A percentile compares a stretch with the other conserved stretches of the same genome.
phyloP scores from a whole-genome alignment of 352 stramenopile genomes.

The Phytophthora brassicae region DNA sequence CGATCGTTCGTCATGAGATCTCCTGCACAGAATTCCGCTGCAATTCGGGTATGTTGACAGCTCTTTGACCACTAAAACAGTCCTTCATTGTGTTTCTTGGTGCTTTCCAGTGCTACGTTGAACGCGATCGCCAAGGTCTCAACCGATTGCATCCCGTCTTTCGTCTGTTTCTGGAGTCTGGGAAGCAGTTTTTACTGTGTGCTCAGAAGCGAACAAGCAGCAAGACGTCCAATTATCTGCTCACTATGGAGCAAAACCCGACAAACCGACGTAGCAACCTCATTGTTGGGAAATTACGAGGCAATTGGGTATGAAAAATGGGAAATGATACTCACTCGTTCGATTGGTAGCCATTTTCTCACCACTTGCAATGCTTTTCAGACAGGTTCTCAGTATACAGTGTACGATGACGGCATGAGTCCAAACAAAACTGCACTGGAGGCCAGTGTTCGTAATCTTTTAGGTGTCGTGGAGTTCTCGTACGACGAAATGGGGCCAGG shows the following conservation, averaged over 20 bases:
- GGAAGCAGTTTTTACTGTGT: constrained; percentile 51
- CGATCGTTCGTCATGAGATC: constrained; percentile 43
- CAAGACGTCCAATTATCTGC: constrained; percentile 68
- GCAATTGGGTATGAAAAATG: constrained; percentile 47
- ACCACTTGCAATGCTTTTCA: constrained; percentile 6
- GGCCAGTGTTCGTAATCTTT: constrained; percentile 43
- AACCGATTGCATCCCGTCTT: constrained; percentile 59
- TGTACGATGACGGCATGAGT: constrained; percentile 62
- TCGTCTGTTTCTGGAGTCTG: constrained; percentile 54
- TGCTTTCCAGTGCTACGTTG: constrained; percentile 45
- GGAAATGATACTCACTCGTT: not conserved
- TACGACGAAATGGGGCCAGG: constrained; percentile 77
- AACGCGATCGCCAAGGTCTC: constrained; percentile 51
- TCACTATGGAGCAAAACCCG: constrained; percentile 48
- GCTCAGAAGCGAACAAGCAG: constrained; percentile 52
- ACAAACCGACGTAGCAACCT: constrained; percentile 39
- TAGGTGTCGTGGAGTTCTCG: constrained; percentile 56
- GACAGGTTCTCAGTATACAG: constrained; percentile 59
- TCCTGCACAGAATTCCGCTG: constrained; percentile 17
- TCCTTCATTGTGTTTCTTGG: not conserved
- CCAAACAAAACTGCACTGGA: constrained; percentile 46
- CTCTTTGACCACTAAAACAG: not conserved
- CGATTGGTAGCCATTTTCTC: not conserved
- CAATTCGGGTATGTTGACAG: constrained; percentile 34
- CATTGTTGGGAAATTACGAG: constrained; percentile 58